Conservation (phyloP, 2,329 filamentous ascomycete genomes). For the Emmonsiellopsis sp. region DNA sequence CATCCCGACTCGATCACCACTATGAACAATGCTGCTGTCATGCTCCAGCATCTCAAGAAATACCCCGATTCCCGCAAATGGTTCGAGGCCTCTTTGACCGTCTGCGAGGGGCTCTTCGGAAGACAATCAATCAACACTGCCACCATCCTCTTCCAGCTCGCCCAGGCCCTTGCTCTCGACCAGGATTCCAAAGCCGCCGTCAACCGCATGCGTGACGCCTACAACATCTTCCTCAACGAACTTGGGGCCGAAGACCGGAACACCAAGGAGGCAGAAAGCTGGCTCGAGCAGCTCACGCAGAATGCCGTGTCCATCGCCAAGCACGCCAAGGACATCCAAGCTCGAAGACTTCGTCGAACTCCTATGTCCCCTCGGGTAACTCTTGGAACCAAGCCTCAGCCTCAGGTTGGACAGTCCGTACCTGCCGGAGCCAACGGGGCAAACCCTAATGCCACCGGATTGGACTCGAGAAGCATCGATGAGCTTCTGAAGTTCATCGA, state of each 20-base stretch:
- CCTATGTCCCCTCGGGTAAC: slow-evolving; percentile 54
- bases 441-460: slow-evolving; percentile 28
- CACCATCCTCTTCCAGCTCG: slow-evolving; percentile 92
- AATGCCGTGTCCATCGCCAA: slow-evolving; percentile 92
- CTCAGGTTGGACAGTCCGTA: slow-evolving; percentile 52
- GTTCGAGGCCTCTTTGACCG: slow-evolving; percentile 86
- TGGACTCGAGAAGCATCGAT: slow-evolving; percentile 79
- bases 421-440: slow-evolving; percentile 34
- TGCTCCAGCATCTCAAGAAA: slow-evolving; percentile 91
- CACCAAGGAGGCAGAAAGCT: slow-evolving; percentile 94
- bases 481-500: slow-evolving; percentile 94
- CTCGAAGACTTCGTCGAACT: slow-evolving; percentile 62
- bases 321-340: slow-evolving; percentile 78
- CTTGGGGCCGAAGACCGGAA: slow-evolving; percentile 89
- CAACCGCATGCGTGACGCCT: slow-evolving; percentile 88
- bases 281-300: slow-evolving; percentile 91
- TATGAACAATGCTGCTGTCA: slow-evolving; percentile 96
- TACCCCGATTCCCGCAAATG: slow-evolving; percentile 91
- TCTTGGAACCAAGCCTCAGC: slow-evolving; percentile 51
- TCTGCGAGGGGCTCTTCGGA: slow-evolving; percentile 85
- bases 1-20: slow-evolving; percentile 98
- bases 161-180: slow-evolving; percentile 90
- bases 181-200: slow-evolving; percentile 89
- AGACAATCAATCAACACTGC: slow-evolving; percentile 86
- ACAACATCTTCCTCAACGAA: slow-evolving; percentile 83